A percentile compares a stretch with the other conserved stretches of the same genome.
Evolutionary conservation across 2,329 filamentous ascomycete species (phyloP).

Genomic region (Byssochlamys sp.): DNA sequence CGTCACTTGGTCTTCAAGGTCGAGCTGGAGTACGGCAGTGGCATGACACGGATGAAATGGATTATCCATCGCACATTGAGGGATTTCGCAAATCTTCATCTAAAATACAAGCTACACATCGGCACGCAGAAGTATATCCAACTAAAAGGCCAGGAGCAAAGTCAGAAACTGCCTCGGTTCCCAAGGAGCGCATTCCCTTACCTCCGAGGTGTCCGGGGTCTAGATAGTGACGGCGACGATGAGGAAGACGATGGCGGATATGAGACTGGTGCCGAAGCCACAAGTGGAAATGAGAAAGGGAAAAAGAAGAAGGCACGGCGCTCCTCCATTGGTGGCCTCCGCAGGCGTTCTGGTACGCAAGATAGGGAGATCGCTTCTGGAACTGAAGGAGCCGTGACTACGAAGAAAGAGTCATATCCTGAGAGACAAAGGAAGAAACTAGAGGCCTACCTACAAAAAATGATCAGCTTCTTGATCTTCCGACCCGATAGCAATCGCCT

Average conservation of each 20-base stretch:
- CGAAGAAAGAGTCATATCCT: slow-evolving; percentile 53
- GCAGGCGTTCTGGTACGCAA: slow-evolving; percentile 48
- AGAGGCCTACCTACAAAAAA: slow-evolving; percentile 81
- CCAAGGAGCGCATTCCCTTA: slow-evolving; percentile 84
- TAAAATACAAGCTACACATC: slow-evolving; percentile 82
- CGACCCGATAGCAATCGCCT: slow-evolving; percentile 87
- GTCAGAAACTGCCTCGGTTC: slow-evolving; percentile 78
- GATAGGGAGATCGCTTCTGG: slow-evolving; percentile 31
- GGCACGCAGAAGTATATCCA: slow-evolving; percentile 75
- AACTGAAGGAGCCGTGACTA: slow-evolving; percentile 27
- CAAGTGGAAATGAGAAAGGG: slow-evolving; percentile 57
- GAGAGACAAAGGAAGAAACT: slow-evolving; percentile 76
- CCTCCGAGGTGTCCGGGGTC: slow-evolving; percentile 65
- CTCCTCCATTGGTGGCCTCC: slow-evolving; percentile 48
- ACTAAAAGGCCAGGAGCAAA: slow-evolving; percentile 56
- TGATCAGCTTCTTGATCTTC: slow-evolving; percentile 96
- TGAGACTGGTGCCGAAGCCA: slow-evolving; percentile 51
- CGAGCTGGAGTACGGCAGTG: slow-evolving; percentile 90
- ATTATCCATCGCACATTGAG: slow-evolving; percentile 74
- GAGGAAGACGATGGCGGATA: slow-evolving; percentile 44
- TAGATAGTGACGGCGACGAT: slow-evolving; percentile 73
- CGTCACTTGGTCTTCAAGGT: slow-evolving; percentile 82
- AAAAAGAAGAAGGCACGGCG: slow-evolving; percentile 44
- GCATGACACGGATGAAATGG: slow-evolving; percentile 94
- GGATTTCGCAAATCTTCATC: slow-evolving; percentile 85